phyloP scores from a whole-genome alignment of 75 land plant species.

The Sequoia sempervirens region DNA sequence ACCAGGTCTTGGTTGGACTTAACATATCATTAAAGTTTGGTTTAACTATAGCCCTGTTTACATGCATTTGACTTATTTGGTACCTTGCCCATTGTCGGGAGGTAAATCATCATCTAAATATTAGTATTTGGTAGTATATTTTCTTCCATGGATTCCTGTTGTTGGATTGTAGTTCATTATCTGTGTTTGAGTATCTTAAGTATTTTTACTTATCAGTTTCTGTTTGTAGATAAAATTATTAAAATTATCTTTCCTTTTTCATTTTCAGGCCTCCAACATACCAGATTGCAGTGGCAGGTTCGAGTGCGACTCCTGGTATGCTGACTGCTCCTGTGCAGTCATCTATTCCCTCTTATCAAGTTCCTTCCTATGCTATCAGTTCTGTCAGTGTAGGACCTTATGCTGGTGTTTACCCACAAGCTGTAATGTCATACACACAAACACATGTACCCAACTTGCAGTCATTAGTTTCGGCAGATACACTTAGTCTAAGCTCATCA shows the following conservation, averaged over 20 bases:
- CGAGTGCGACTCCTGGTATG: neutral
- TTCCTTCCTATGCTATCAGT: slow-evolving; percentile 9
- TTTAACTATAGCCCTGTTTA: too few relatives aligned
- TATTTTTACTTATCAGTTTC: neutral
- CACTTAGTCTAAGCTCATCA: neutral
- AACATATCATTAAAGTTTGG: too few relatives aligned
- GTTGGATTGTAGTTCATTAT: neutral
- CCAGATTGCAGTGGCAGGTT: slow-evolving; percentile 8
- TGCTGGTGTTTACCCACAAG: slow-evolving; percentile 4
- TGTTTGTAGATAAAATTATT: neutral
- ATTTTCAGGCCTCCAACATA: slow-evolving; percentile 21
- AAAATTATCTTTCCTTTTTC: neutral
- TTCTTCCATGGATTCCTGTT: neutral
- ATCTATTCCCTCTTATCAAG: slow-evolving; percentile 5
- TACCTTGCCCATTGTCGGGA: too few relatives aligned
- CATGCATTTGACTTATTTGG: too few relatives aligned
- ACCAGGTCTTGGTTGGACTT: too few relatives aligned
- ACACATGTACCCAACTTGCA: neutral
- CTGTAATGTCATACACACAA: slow-evolving; percentile 9
- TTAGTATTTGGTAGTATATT: neutral
- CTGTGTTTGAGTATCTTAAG: neutral
- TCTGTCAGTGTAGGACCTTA: neutral
- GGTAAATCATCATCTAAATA: too few relatives aligned
- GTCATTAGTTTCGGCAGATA: neutral
- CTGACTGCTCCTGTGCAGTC: neutral